Percentiles rank a stretch among this genome's conserved stretches.
These are phyloP conservation scores for Ramichloridium luteum DNA, from an alignment of 2,329 filamentous ascomycete genomes.

Conservation along the genomic window DNA sequence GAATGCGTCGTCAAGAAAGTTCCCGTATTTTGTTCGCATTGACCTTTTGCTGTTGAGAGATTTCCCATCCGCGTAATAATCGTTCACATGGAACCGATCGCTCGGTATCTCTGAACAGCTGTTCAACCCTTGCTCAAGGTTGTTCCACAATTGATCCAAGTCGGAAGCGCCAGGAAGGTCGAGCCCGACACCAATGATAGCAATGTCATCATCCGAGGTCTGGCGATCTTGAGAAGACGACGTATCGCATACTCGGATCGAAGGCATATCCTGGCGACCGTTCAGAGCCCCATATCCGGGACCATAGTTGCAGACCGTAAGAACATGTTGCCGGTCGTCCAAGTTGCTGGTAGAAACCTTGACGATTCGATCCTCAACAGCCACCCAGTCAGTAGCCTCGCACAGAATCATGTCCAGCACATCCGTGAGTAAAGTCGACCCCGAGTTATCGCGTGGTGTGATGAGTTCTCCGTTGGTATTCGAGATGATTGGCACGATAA, in stretches of 20 bases:
- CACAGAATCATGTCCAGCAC: slow-evolving; percentile 5
- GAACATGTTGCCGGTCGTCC: too few relatives aligned
- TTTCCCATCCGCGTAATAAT: slow-evolving; percentile 6
- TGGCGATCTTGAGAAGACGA: not conserved
- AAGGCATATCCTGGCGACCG: slow-evolving; percentile 1
- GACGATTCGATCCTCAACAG: slow-evolving; percentile 4
- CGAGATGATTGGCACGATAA: slow-evolving; percentile 4
- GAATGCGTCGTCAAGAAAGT: slow-evolving; percentile 7
- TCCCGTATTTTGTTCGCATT: slow-evolving; percentile 7
- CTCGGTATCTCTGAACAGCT: slow-evolving; percentile 6
- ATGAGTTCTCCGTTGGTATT: slow-evolving; percentile 4
- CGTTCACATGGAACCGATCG: slow-evolving; percentile 7
- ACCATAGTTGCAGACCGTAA: slow-evolving; percentile 5
- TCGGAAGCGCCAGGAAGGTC: slow-evolving; percentile 4
- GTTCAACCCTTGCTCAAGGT: slow-evolving; percentile 4
- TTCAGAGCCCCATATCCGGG: slow-evolving; percentile 7
- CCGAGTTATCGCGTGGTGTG: too few relatives aligned
- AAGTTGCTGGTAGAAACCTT: not conserved
- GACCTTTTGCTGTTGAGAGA: slow-evolving; percentile 3
- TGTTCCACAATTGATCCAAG: slow-evolving; percentile 7
- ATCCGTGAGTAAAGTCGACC: slow-evolving; percentile 2
- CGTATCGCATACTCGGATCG: slow-evolving; percentile 3
- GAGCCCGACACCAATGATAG: slow-evolving; percentile 5
- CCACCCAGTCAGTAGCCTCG: slow-evolving; percentile 4
- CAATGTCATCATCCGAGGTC: slow-evolving; percentile 3